Conservation (phyloP, 768 basidiomycete genomes). For the Termitomyces sp. region DNA sequence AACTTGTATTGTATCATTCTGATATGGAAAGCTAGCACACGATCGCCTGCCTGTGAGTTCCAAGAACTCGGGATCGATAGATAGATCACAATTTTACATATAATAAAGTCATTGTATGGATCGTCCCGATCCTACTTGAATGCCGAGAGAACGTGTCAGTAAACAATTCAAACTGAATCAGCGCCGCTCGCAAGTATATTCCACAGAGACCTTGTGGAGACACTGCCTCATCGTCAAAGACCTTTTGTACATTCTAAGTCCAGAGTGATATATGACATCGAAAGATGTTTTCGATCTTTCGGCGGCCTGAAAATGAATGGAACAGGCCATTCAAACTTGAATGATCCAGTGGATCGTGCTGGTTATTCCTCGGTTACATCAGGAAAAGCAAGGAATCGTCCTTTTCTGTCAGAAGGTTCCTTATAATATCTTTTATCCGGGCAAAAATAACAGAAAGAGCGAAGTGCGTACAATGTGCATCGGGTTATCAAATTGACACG, state of each 20-base stretch:
- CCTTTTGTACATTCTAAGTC: neutral
- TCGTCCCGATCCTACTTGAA: neutral
- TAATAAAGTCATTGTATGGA: neutral
- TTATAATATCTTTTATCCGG: neutral
- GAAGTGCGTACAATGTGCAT: neutral
- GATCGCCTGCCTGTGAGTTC: neutral
- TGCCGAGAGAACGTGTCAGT: neutral
- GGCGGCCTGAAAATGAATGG: neutral
- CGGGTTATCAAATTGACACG: neutral
- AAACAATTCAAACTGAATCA: neutral
- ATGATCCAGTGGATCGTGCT: neutral
- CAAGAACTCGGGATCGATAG: neutral
- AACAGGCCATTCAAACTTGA: neutral
- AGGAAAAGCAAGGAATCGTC: neutral
- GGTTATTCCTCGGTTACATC: neutral
- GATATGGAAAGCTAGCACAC: neutral
- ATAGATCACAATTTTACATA: neutral
- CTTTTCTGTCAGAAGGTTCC: neutral
- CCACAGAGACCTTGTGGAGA: neutral
- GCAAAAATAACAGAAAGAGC: neutral
- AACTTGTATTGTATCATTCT: neutral
- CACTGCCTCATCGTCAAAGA: neutral
- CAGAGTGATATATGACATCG: neutral
- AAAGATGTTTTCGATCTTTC: neutral
- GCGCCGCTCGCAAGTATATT: neutral